Base-by-base conservation (phyloP, 1,139 yeast species). In the Taphrina confusa region DNA sequence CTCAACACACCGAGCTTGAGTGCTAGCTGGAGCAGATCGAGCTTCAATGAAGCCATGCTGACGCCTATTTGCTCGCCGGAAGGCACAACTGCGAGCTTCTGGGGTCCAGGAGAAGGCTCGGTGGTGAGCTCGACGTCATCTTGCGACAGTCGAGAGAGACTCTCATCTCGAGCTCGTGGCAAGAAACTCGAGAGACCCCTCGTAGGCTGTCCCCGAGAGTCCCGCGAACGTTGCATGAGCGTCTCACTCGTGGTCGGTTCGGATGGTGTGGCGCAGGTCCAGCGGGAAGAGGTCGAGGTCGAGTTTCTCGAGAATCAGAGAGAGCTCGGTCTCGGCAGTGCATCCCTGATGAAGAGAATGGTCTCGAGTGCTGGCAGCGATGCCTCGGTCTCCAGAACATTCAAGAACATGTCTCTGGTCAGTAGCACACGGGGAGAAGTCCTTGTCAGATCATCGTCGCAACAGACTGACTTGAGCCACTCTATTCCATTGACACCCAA, bases 361-460 rank as follows among this genome's bases (percentile, higher is more conserved):
- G 58, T 46, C 1, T 54, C 58, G 45, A 42, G 49, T 34, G 58
- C 51, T 2, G 58, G 58, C 4, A 54, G 58, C 18, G 58, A 54
- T 22, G 20, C 27, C 9, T 54, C 58, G 30, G 37, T 54, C 25
- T 42, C 58, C 16, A 23, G 44, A 11, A 34, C 50, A 5, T 42
- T 54, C 16, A 23, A 36, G 25, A 37, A 36, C 36, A 23, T 50
- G 36, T 37, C 45, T 8, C 42, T 47, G 25, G 45, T 23, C 25
- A 36, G 22, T 25, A 28, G 45, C 36, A 50, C 45, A 4, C 57
- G 57, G 22, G 47, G 50, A 6, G 57, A 42, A 23, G 47, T 25
- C 2, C 50, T 52, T 9, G 37, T 52, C 25, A 27, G 51, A 2
- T 33, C 58, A 4, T 14, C 33, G 18, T 54, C 58, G 18, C 58